phyloP scores from a whole-genome alignment of 164 flowering plant genomes.

The Santalum album region DNA sequence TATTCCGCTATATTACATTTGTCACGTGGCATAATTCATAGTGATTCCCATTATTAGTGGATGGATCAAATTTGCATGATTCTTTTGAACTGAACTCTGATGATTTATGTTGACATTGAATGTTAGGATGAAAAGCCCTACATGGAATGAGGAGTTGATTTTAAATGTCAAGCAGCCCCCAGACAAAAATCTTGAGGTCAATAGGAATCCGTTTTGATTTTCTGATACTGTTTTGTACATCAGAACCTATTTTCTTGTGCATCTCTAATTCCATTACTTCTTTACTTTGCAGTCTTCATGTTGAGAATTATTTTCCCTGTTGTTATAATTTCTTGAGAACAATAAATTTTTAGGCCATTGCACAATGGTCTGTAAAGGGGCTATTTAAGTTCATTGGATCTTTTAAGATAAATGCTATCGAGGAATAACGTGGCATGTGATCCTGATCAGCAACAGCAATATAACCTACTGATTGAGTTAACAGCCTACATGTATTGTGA shows the following conservation, averaged over 20 bases:
- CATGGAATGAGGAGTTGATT: slow-evolving; percentile 83
- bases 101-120: background rate
- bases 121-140: slow-evolving; percentile 80
- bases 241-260: no score
- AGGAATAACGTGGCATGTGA: no score
- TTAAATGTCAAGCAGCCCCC: slow-evolving; percentile 63
- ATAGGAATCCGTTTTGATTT: slow-evolving; percentile 1
- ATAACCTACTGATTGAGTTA: background rate
- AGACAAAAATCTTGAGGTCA: slow-evolving; percentile 59
- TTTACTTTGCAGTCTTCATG: no score
- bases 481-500: background rate
- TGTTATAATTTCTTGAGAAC: no score
- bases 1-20: background rate
- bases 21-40: background rate
- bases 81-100: background rate
- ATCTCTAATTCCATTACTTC: background rate
- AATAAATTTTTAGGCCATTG: no score
- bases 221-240: background rate
- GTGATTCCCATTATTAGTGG: background rate
- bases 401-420: no score
- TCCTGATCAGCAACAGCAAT: background rate
- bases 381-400: no score
- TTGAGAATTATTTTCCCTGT: no score
- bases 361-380: no score
- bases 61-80: background rate